Evolutionary conservation across 176 grass and related monocot genomes (phyloP).

Genomic region (Miscanthus lutarioriparius): DNA sequence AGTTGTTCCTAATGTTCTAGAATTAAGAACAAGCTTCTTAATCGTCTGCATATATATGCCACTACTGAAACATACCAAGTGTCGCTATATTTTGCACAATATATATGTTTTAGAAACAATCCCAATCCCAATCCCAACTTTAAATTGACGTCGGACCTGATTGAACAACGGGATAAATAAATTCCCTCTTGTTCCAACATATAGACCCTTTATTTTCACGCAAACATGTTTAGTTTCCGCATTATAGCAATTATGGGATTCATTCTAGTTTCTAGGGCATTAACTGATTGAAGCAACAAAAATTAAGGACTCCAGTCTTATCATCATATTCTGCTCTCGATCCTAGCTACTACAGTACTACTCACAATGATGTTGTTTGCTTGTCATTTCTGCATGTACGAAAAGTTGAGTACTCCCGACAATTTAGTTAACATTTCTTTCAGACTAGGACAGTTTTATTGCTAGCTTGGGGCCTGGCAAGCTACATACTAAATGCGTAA

Average conservation of each 20-base stretch:
- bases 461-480: background rate
- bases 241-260: background rate
- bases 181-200: background rate
- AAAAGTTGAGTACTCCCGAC: slow-evolving; percentile 13
- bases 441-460: slow-evolving; percentile 24
- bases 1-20: background rate
- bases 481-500: background rate
- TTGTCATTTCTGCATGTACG: background rate
- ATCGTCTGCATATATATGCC: background rate
- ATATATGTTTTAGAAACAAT: background rate
- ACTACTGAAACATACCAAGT: background rate
- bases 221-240: background rate
- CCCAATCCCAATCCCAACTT: background rate
- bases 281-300: background rate
- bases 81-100: too few species aligned
- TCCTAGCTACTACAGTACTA: background rate
- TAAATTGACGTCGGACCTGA: too few species aligned
- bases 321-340: background rate
- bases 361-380: background rate
- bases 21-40: background rate
- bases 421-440: slow-evolving; percentile 25
- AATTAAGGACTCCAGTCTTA: background rate
- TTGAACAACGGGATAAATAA: background rate
- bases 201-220: background rate
- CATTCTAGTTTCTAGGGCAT: background rate